Percentiles rank a stretch among this genome's conserved stretches.
Evolutionary conservation across 2,329 filamentous ascomycete genomes (phyloP).

Genomic region (Rasamsonia emersonii): DNA sequence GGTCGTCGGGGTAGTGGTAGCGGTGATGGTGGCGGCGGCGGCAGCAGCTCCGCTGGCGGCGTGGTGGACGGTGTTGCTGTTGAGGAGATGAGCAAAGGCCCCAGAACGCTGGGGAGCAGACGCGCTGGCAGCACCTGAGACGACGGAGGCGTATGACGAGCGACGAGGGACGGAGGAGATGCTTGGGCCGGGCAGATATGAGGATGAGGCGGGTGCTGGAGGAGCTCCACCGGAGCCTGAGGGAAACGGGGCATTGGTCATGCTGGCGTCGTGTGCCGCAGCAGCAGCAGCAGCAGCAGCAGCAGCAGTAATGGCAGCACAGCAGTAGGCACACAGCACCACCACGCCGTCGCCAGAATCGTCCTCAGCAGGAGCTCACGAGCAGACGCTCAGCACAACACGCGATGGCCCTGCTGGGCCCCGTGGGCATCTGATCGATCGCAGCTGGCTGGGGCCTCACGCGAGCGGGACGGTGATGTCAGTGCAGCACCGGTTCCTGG

Average conservation of each 20-base stretch:
- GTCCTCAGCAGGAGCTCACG: too few species aligned
- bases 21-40: slow-evolving; percentile 30
- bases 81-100: slow-evolving; percentile 48
- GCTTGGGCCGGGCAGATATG: slow-evolving; percentile 21
- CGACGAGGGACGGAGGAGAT: slow-evolving; percentile 40
- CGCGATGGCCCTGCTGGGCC: too few species aligned
- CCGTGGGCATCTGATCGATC: too few species aligned
- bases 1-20: slow-evolving; percentile 11
- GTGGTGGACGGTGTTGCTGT: slow-evolving; percentile 15
- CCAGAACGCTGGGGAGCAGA: slow-evolving; percentile 24
- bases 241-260: slow-evolving; percentile 37
- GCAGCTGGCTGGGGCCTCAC: too few species aligned
- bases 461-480: too few species aligned
- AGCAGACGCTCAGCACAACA: too few species aligned
- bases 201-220: slow-evolving; percentile 24
- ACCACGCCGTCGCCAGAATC: too few species aligned
- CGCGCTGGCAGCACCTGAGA: slow-evolving; percentile 35
- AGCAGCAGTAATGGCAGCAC: too few species aligned
- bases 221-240: slow-evolving; percentile 33
- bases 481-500: too few species aligned
- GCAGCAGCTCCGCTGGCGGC: slow-evolving; percentile 14
- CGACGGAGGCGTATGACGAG: slow-evolving; percentile 55
- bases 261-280: slow-evolving; percentile 27
- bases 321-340: too few species aligned
- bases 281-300: too few species aligned